Evolutionary conservation across 345 rosid species (phyloP).

Genomic region (Brassica napus): Da-Ae NC_063448.1:16935501-16936000

Average conservation of each 20-base stretch:
- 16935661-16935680: constrained; percentile 75
- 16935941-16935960: background rate
- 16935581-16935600: constrained; percentile 12
- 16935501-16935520: constrained; percentile 4
- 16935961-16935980: background rate
- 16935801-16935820: background rate
- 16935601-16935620: background rate
- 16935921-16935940: background rate
- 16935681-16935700: background rate
- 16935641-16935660: constrained; percentile 57
- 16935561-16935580: constrained; percentile 70
- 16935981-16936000: background rate
- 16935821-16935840: background rate
- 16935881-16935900: background rate
- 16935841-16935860: background rate
- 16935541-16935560: constrained; percentile 17
- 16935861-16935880: background rate
- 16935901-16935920: too few relatives aligned
- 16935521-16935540: constrained; percentile 16
- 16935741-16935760: too few relatives aligned
- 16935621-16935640: constrained; percentile 20
- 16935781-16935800: background rate
- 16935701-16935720: constrained; percentile 62
- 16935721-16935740: constrained; percentile 79
- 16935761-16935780: background rate